These are phyloP conservation scores for Vigna hirtella DNA, from an alignment of 306 rosid genomes.

Conservation along the genomic window DNA sequence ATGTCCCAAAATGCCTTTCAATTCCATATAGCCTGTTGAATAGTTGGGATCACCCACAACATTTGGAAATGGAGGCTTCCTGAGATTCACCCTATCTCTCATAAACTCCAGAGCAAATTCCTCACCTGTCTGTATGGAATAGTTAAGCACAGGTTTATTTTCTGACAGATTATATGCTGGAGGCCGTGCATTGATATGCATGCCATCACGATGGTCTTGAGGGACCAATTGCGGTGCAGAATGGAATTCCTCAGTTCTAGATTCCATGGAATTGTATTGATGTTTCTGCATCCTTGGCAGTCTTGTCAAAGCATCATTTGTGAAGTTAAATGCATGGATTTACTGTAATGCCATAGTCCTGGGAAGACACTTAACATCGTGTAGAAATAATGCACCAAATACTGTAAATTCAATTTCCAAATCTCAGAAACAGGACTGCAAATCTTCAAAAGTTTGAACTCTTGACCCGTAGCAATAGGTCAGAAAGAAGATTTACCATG, in stretches of 20 bases:
- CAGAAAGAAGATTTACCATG: constrained; percentile 31
- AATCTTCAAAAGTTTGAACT: constrained; percentile 23
- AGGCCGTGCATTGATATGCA: constrained; percentile 65
- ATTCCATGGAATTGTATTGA: constrained; percentile 60
- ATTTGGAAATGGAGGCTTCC: constrained; percentile 66
- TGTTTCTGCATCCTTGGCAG: constrained; percentile 60
- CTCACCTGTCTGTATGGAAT: constrained; percentile 92
- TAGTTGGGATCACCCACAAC: constrained; percentile 62
- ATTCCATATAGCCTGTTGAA: constrained; percentile 65
- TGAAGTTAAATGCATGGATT: constrained; percentile 34
- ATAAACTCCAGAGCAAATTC: constrained; percentile 90
- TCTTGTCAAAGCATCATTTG: constrained; percentile 51
- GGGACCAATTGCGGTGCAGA: constrained; percentile 55
- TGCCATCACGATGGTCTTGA: constrained; percentile 67
- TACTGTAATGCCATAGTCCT: constrained; percentile 31
- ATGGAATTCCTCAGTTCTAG: constrained; percentile 70
- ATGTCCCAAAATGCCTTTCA: constrained; percentile 61
- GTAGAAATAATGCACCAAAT: constrained; percentile 17
- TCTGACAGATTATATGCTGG: constrained; percentile 60
- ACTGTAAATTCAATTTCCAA: constrained; percentile 34
- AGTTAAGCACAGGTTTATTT: constrained; percentile 75
- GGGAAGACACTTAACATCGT: constrained; percentile 28
- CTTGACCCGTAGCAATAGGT: constrained; percentile 12
- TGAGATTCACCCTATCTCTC: constrained; percentile 81
- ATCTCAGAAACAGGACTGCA: constrained; percentile 20